Base-by-base conservation (phyloP, 176 grass and related monocot genomes). In the Tuctoria greenei region DNA sequence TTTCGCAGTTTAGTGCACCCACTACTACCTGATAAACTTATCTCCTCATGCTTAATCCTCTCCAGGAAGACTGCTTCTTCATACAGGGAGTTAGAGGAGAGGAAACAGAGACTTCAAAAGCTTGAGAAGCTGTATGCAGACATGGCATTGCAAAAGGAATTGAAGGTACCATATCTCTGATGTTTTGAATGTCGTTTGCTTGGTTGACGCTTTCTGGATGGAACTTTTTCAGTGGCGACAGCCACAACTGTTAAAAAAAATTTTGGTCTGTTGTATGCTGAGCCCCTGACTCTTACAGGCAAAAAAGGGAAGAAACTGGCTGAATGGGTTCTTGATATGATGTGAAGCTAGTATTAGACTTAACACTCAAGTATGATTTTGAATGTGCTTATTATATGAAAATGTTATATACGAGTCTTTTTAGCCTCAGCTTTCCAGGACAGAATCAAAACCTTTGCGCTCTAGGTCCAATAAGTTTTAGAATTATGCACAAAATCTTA, bases 61-160 rank as follows among this genome's bases (percentile, higher is more conserved):
- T 77, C 20, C 43, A 95, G 91, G 66, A 95, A 88, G 88, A 86
- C 69, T 54, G 76, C 87, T 60, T 52, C 67, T 9, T 89, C 95
- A 31, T 99, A 99, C 73, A 92, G 79, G 82, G 95, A 99, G 61
- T 77, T 95, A 28, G 88, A 88, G 75, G 77, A 77, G 78, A 99
- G 95, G 87, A 94, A 90, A 70, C 83, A 79, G 46, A 88, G 91
- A 73, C 68, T 82, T 61, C 54, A 89, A 67, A 79, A 98, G 69
- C 82, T 98, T 69, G 95, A 95, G 82, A 98, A 88, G 79, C 52
- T 98, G 35, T 92, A 92, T 63, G 71, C 86, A 34, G 89, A 95
- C 59, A 92, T 98, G 91, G 84, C 91, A 11, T 82, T 98, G 79
- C 76, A 92, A 82, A 98, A 95, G 72, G 95, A 98, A 80, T 82